A percentile compares a stretch with the other conserved stretches of the same genome.
Evolutionary conservation across 2,329 filamentous ascomycete genomes (phyloP).

Genomic region (Fusarium sp.): DNA sequence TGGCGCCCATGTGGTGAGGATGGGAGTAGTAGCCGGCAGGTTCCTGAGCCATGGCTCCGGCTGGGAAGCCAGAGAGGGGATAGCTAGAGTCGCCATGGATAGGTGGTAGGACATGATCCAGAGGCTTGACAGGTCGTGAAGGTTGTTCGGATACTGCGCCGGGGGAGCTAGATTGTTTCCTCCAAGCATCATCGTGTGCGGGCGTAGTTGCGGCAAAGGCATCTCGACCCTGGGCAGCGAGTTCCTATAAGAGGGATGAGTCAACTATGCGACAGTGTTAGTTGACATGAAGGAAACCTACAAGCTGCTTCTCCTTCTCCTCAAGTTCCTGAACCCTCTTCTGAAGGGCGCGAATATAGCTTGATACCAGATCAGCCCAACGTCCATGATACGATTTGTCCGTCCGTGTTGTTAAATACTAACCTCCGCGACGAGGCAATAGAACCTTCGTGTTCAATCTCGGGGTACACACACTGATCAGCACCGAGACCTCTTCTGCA

Average conservation of each 20-base stretch:
- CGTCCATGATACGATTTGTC: not conserved
- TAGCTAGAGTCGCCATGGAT: conserved; percentile 35
- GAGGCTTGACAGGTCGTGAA: conserved; percentile 18
- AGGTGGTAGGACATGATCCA: conserved; percentile 34
- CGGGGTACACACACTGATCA: conserved; percentile 42
- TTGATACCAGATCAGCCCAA: conserved; percentile 1
- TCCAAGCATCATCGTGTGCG: conserved; percentile 37
- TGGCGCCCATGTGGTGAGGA: conserved; percentile 35
- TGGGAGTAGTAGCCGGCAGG: conserved; percentile 32
- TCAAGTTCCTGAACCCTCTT: conserved; percentile 43
- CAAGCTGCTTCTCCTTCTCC: conserved; percentile 39
- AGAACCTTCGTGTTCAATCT: conserved; percentile 43
- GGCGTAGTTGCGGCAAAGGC: conserved; percentile 32
- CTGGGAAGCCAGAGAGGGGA: conserved; percentile 25
- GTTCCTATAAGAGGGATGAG: conserved; percentile 26
- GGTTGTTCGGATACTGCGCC: conserved; percentile 29
- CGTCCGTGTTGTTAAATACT: conserved; percentile 1
- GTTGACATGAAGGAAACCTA: conserved; percentile 25
- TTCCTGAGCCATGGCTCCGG: conserved; percentile 29
- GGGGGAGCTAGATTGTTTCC: conserved; percentile 34
- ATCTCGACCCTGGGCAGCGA: conserved; percentile 26
- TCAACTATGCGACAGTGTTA: not conserved
- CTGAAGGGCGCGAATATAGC: conserved; percentile 42
- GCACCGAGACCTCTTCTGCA: conserved; percentile 37
- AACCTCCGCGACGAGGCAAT: conserved; percentile 43